These are phyloP conservation scores for Primulina huaijiensis DNA, from an alignment of 257 asterid species.

Conservation along the genomic window DNA sequence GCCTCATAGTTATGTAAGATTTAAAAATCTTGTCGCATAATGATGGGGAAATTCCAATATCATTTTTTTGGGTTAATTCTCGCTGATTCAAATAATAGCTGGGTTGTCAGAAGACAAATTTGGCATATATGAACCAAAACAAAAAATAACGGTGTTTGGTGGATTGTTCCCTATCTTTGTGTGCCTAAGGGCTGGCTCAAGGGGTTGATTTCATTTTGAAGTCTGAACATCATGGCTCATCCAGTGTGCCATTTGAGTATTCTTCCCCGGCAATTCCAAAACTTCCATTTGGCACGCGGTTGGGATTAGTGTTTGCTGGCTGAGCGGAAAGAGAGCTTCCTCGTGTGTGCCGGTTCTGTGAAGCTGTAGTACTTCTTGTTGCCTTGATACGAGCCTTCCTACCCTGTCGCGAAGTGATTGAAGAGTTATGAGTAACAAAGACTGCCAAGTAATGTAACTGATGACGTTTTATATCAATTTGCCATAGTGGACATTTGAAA, in stretches of 20 bases:
- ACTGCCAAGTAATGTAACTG: neutral
- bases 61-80: too few relatives aligned
- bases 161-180: neutral
- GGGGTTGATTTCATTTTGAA: neutral
- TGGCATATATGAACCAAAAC: conserved; percentile 16
- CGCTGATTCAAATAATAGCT: neutral
- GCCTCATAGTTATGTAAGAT: neutral
- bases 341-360: conserved; percentile 67
- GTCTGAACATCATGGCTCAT: conserved; percentile 35
- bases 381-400: conserved; percentile 90
- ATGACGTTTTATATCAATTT: neutral
- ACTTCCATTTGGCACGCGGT: conserved; percentile 52
- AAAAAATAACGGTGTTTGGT: conserved; percentile 1
- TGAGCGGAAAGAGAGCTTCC: conserved; percentile 49
- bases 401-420: conserved; percentile 50
- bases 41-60: neutral
- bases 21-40: too few relatives aligned
- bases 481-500: neutral
- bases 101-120: neutral
- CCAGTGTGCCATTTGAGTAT: conserved; percentile 49
- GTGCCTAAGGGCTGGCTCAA: neutral
- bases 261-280: conserved; percentile 53
- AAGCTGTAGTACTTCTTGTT: conserved; percentile 77
- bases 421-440: neutral
- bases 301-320: conserved; percentile 38